phyloP scores from a whole-genome alignment of 768 basidiomycete genomes.

The Boletus sp. region DNA sequence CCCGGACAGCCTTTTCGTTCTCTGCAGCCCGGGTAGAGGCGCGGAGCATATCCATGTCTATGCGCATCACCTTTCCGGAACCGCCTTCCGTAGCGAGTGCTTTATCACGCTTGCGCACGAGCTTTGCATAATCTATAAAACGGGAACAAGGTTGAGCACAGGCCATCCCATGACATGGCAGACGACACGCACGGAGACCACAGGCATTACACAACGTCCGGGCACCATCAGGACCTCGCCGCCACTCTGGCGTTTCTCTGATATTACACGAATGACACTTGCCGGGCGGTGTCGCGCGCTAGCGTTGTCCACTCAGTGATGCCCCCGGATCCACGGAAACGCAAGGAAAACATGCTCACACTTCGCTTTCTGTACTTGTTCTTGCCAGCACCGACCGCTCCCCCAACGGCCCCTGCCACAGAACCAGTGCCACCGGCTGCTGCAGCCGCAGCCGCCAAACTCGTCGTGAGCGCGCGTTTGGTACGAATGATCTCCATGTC shows the following conservation, averaged over 20 bases:
- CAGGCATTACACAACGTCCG: constrained; percentile 84
- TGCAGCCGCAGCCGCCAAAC: constrained; percentile 49
- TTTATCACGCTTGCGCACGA: constrained; percentile 77
- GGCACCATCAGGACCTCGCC: constrained; percentile 80
- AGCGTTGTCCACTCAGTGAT: constrained; percentile 29
- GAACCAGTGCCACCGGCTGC: constrained; percentile 34
- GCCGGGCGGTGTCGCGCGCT: constrained; percentile 83
- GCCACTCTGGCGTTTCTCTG: constrained; percentile 85
- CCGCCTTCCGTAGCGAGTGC: constrained; percentile 52
- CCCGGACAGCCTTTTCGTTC: constrained; percentile 26
- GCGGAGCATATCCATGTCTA: constrained; percentile 74
- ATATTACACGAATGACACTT: constrained; percentile 89
- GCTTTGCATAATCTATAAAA: constrained; percentile 70
- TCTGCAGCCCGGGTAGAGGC: constrained; percentile 66
- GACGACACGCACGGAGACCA: constrained; percentile 57
- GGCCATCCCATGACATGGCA: background rate
- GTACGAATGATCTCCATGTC: constrained; percentile 84
- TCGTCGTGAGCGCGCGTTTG: constrained; percentile 69
- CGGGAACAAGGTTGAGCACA: no score
- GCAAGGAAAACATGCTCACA: constrained; percentile 46
- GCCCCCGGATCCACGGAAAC: background rate
- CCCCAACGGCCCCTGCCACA: constrained; percentile 29
- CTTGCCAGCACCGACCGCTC: constrained; percentile 39
- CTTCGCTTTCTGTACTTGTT: constrained; percentile 84
- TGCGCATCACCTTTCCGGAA: constrained; percentile 39